These are phyloP conservation scores for Crithidia sp. DNA, from an alignment of 208 protist genomes.

Conservation along the genomic window DNA sequence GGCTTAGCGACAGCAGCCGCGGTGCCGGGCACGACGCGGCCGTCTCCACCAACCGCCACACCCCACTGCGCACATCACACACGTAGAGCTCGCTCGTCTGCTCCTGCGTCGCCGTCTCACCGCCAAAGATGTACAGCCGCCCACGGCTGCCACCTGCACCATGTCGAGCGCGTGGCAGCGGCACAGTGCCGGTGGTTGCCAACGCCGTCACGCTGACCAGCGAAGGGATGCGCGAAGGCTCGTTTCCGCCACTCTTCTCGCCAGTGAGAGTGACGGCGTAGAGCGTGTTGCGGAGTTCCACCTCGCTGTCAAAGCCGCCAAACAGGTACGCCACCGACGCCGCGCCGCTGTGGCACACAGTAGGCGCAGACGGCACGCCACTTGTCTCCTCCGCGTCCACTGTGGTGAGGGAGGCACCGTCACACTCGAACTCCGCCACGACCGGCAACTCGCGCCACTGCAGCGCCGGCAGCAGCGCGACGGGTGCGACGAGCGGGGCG, in stretches of 20 bases:
- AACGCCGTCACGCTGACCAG: slow-evolving; percentile 27
- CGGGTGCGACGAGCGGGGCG: slow-evolving; percentile 34
- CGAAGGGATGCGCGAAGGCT: neutral
- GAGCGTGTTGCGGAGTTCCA: slow-evolving; percentile 51
- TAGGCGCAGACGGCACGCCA: no score
- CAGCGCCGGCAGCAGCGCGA: slow-evolving; percentile 32
- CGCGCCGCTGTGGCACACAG: neutral
- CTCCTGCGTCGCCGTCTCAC: slow-evolving; percentile 55
- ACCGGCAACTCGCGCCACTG: slow-evolving; percentile 39
- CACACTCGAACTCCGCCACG: slow-evolving; percentile 47
- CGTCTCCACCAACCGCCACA: slow-evolving; percentile 41
- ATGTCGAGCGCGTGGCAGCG: slow-evolving; percentile 56
- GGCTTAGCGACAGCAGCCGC: slow-evolving; percentile 51
- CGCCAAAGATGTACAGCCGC: slow-evolving; percentile 65
- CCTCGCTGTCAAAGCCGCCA: slow-evolving; percentile 61
- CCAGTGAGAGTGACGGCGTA: slow-evolving; percentile 18
- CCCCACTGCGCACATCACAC: slow-evolving; percentile 34
- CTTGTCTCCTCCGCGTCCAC: slow-evolving; percentile 8
- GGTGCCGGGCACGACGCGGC: slow-evolving; percentile 36
- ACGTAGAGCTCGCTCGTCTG: slow-evolving; percentile 58
- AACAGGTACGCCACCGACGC: slow-evolving; percentile 58
- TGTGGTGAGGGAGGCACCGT: slow-evolving; percentile 60
- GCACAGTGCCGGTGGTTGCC: slow-evolving; percentile 42
- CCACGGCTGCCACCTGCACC: slow-evolving; percentile 37
- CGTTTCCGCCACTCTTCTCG: neutral